phyloP scores from a whole-genome alignment of 352 stramenopile genomes.

The Pythium aquatile region DNA sequence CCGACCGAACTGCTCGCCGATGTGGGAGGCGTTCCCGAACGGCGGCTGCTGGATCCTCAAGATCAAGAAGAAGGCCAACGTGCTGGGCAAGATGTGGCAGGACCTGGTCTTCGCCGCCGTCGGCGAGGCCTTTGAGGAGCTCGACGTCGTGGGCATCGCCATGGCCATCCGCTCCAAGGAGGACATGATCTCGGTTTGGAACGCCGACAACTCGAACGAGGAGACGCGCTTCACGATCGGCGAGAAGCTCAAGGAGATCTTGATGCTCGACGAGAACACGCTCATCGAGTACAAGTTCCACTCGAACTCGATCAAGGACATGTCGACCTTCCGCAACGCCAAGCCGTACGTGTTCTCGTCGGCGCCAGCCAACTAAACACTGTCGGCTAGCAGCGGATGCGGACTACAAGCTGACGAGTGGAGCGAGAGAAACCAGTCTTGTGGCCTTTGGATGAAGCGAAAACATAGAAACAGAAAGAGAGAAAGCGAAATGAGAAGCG shows the following conservation, averaged over 20 bases:
- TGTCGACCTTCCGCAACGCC: conserved; percentile 92
- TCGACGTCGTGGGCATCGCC: conserved; percentile 91
- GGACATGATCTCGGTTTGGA: conserved; percentile 94
- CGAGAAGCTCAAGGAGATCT: conserved; percentile 93
- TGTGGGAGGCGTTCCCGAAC: conserved; percentile 92
- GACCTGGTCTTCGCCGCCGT: conserved; percentile 92
- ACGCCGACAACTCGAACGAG: conserved; percentile 91
- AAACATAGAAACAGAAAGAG: conserved; percentile 3
- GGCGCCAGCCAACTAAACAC: conserved; percentile 47
- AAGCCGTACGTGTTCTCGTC: conserved; percentile 91
- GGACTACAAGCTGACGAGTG: background rate
- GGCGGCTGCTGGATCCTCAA: conserved; percentile 95
- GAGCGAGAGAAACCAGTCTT: background rate
- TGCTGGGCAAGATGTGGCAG: conserved; percentile 95
- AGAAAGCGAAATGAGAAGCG: background rate
- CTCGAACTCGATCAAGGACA: conserved; percentile 90
- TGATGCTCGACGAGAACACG: conserved; percentile 93
- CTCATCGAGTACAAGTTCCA: conserved; percentile 96
- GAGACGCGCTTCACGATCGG: conserved; percentile 82
- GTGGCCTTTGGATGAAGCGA: background rate
- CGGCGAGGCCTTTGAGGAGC: conserved; percentile 90
- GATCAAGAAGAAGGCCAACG: conserved; percentile 93
- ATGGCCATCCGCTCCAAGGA: conserved; percentile 94
- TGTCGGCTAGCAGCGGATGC: background rate
- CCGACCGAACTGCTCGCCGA: conserved; percentile 80